phyloP scores from a whole-genome alignment of 305 asterid genomes.

The Fraxinus albicans region DNA sequence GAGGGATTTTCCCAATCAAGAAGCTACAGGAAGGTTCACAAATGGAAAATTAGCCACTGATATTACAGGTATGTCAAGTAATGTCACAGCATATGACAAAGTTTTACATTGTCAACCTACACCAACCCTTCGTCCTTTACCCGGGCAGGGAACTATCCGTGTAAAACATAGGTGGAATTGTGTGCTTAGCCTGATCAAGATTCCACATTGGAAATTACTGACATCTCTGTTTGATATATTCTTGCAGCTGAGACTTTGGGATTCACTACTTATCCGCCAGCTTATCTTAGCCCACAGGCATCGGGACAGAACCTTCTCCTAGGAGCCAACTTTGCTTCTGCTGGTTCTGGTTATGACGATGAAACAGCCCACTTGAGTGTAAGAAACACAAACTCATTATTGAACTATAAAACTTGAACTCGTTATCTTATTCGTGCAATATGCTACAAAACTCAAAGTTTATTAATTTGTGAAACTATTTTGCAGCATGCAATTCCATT shows the following conservation, averaged over 20 bases:
- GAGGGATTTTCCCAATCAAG: slow-evolving; percentile 54
- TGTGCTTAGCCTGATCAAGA: neutral
- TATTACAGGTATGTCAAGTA: slow-evolving; percentile 51
- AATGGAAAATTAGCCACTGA: slow-evolving; percentile 93
- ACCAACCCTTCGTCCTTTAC: neutral
- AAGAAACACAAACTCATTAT: neutral
- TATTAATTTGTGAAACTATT: neutral
- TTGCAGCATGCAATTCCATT: slow-evolving; percentile 79
- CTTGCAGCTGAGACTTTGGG: slow-evolving; percentile 82
- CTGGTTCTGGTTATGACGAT: slow-evolving; percentile 94
- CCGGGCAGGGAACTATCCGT: neutral
- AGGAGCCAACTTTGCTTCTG: slow-evolving; percentile 92
- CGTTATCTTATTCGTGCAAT: neutral
- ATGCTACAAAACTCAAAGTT: neutral
- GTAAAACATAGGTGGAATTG: neutral
- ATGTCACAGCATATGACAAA: neutral
- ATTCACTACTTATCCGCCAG: slow-evolving; percentile 63
- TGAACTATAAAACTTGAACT: neutral
- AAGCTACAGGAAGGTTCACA: slow-evolving; percentile 88
- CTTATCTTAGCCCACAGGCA: slow-evolving; percentile 91
- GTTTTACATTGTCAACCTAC: neutral
- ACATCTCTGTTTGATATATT: neutral
- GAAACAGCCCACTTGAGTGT: slow-evolving; percentile 63
- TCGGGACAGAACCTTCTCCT: slow-evolving; percentile 68
- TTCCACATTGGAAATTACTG: neutral